These are phyloP conservation scores for Primulina eburnea DNA, from an alignment of 257 asterid species.

Conservation along the genomic window DNA sequence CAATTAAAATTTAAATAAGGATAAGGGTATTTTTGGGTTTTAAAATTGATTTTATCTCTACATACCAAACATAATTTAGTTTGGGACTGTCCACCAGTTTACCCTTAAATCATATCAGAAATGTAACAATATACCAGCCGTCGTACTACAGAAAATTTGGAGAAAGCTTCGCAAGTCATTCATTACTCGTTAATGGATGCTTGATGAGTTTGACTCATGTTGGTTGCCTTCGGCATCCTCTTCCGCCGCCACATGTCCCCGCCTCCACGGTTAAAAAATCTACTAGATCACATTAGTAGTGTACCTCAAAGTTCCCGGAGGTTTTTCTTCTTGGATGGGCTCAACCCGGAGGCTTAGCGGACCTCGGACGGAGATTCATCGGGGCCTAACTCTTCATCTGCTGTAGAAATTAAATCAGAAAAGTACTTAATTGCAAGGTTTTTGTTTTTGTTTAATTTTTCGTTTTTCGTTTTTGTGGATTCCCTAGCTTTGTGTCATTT, in stretches of 20 bases:
- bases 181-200: background rate
- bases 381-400: background rate
- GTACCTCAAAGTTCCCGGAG: background rate
- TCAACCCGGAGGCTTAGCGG: background rate
- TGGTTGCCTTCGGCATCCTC: background rate
- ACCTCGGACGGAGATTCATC: background rate
- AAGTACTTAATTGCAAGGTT: background rate
- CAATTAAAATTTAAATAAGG: too few relatives aligned
- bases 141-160: too few relatives aligned
- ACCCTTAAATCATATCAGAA: too few relatives aligned
- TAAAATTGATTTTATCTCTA: too few relatives aligned
- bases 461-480: too few relatives aligned
- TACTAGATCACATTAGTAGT: background rate
- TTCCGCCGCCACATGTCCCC: background rate
- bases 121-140: too few relatives aligned
- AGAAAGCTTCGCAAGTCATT: too few relatives aligned
- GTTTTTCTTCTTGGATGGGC: background rate
- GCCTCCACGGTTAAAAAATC: background rate
- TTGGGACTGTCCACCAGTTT: too few relatives aligned
- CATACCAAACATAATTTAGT: too few relatives aligned
- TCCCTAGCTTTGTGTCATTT: background rate
- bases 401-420: background rate
- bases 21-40: too few relatives aligned
- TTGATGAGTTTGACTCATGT: background rate
- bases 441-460: too few relatives aligned